Evolutionary conservation across 2,329 filamentous ascomycete species (phyloP).

Genomic region (Zarea fungicola): DNA sequence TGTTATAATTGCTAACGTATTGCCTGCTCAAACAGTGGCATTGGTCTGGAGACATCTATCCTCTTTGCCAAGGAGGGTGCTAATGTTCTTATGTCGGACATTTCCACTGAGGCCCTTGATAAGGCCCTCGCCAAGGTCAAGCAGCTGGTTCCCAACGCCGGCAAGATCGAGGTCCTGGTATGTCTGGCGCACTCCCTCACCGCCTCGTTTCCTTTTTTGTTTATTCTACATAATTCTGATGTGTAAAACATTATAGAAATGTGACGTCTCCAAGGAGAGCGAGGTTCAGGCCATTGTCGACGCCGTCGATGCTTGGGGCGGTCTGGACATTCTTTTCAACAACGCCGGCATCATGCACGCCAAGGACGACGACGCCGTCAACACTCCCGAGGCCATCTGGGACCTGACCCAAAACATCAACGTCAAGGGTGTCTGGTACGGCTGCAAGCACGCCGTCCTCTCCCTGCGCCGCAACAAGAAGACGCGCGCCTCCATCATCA

Average conservation of each 20-base stretch:
- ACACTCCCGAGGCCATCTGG: conserved; percentile 88
- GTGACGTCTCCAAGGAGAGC: conserved; percentile 81
- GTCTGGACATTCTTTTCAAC: conserved; percentile 91
- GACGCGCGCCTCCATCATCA: conserved; percentile 77
- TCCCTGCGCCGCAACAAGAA: conserved; percentile 76
- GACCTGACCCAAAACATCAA: conserved; percentile 91
- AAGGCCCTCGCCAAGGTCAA: conserved; percentile 71
- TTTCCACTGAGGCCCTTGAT: conserved; percentile 71
- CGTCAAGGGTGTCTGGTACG: conserved; percentile 97
- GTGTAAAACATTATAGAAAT: no score
- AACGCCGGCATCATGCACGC: conserved; percentile 97
- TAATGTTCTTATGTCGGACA: conserved; percentile 78
- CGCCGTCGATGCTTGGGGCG: conserved; percentile 75
- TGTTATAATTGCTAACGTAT: background rate
- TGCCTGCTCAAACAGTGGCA: conserved; percentile 56
- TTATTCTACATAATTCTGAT: no score
- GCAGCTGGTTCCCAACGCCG: conserved; percentile 59
- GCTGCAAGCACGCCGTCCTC: conserved; percentile 84
- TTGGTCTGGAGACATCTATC: conserved; percentile 86
- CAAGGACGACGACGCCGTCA: conserved; percentile 71
- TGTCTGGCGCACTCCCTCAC: conserved; percentile 12
- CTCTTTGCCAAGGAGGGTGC: conserved; percentile 88
- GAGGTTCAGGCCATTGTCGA: conserved; percentile 72
- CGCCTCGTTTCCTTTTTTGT: background rate
- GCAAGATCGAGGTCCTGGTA: conserved; percentile 56